Conservation (phyloP, 106 monocot genomes). For the Allium fistulosum region DNA sequence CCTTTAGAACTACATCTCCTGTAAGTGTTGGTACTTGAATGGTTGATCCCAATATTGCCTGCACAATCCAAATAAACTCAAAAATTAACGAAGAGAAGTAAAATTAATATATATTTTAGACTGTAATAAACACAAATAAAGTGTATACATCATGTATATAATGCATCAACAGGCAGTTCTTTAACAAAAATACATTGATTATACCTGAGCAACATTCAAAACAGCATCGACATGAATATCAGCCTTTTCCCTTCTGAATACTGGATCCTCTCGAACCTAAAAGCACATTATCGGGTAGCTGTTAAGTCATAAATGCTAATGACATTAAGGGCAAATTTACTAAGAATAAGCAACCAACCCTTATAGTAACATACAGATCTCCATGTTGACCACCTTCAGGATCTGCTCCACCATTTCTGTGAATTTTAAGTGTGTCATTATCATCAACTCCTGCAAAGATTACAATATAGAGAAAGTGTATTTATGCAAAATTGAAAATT, state of each 20-base stretch:
- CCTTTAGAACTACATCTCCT: slow-evolving; percentile 94
- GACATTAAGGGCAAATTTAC: background rate
- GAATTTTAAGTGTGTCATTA: slow-evolving; percentile 63
- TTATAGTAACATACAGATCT: slow-evolving; percentile 86
- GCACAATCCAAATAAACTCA: slow-evolving; percentile 1
- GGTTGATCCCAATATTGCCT: slow-evolving; percentile 96
- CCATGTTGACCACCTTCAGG: slow-evolving; percentile 77
- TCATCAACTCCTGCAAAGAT: slow-evolving; percentile 62
- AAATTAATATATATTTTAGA: too few relatives aligned
- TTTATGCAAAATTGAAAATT: slow-evolving; percentile 1
- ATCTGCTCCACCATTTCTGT: slow-evolving; percentile 85
- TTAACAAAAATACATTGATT: background rate
- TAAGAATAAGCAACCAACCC: slow-evolving; percentile 26
- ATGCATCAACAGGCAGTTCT: too few relatives aligned
- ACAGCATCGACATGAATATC: slow-evolving; percentile 93
- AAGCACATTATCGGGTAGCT: background rate
- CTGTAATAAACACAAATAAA: too few relatives aligned
- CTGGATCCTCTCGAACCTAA: slow-evolving; percentile 86
- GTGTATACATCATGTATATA: too few relatives aligned
- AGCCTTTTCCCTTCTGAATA: slow-evolving; percentile 82
- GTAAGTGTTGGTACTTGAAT: slow-evolving; percentile 95
- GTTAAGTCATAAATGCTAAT: background rate
- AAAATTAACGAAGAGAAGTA: background rate
- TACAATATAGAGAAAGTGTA: background rate
- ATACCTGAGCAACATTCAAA: slow-evolving; percentile 83